These are phyloP conservation scores for Oropetium thomaeum DNA, from an alignment of 176 grass and related monocot species.

Conservation along the genomic window DNA sequence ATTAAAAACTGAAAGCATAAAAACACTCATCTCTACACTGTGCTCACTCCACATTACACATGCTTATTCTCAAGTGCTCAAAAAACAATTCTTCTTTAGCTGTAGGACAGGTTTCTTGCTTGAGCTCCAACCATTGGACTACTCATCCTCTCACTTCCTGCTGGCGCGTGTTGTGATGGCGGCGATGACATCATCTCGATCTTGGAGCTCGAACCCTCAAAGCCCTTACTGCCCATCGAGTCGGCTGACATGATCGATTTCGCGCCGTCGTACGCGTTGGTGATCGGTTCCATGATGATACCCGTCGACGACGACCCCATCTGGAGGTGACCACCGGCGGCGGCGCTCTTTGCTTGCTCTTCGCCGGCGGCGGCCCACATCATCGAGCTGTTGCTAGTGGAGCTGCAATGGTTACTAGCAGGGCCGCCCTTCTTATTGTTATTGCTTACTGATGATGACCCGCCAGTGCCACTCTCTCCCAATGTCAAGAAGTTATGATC, in stretches of 20 bases:
- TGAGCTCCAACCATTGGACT: constrained; percentile 43
- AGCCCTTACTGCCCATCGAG: constrained; percentile 54
- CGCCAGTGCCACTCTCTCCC: constrained; percentile 37
- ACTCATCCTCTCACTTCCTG: constrained; percentile 51
- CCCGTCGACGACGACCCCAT: constrained; percentile 19
- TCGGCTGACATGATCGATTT: constrained; percentile 60
- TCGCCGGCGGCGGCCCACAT: constrained; percentile 50
- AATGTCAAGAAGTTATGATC: constrained; percentile 46
- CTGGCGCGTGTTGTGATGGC: constrained; percentile 44
- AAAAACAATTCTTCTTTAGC: constrained; percentile 13
- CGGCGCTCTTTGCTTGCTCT: constrained; percentile 42
- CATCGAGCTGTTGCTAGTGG: constrained; percentile 61
- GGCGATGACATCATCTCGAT: constrained; percentile 52
- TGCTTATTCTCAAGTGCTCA: not conserved
- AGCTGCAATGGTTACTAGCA: constrained; percentile 35
- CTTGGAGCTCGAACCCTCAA: constrained; percentile 49
- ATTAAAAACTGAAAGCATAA: not conserved
- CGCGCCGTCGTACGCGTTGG: constrained; percentile 45
- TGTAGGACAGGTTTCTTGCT: constrained; percentile 66
- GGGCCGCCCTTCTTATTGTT: constrained; percentile 52
- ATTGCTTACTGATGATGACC: constrained; percentile 25
- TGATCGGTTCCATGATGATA: constrained; percentile 57
- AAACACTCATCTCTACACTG: not conserved
- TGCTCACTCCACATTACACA: not conserved
- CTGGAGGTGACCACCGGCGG: constrained; percentile 39